Conservation (phyloP, 345 rosid species). For the Hirschfeldia incana region DNA sequence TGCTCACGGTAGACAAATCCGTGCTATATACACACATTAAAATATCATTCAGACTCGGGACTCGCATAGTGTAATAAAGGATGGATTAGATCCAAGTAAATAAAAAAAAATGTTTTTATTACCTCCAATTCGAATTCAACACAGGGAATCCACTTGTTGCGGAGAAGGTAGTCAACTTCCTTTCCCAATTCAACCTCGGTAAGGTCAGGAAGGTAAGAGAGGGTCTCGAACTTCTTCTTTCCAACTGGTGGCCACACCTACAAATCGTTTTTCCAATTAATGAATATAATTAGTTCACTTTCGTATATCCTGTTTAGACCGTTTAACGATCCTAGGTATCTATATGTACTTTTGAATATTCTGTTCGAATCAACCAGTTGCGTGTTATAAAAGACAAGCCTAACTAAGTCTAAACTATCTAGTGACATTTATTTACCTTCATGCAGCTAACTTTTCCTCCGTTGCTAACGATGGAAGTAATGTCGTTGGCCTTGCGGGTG, state of each 20-base stretch:
- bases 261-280: background rate
- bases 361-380: background rate
- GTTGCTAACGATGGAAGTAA: background rate
- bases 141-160: conserved; percentile 2
- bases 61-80: background rate
- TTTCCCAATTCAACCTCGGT: background rate
- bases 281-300: background rate
- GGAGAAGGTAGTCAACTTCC: background rate
- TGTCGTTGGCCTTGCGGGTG: background rate
- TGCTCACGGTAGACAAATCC: background rate
- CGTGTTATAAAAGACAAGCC: background rate
- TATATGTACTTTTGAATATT: background rate
- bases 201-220: background rate
- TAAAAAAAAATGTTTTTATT: background rate
- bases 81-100: background rate
- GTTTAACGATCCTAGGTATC: background rate
- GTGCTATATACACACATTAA: background rate
- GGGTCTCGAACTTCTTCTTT: conserved; percentile 2
- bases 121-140: conserved; percentile 3
- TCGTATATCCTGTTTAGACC: background rate
- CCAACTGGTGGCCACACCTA: conserved; percentile 25
- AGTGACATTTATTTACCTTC: background rate
- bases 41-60: background rate
- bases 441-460: background rate
- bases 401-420: background rate